These are phyloP conservation scores for Globisporangium spiculum DNA, from an alignment of 352 stramenopile species.

Conservation along the genomic window DNA sequence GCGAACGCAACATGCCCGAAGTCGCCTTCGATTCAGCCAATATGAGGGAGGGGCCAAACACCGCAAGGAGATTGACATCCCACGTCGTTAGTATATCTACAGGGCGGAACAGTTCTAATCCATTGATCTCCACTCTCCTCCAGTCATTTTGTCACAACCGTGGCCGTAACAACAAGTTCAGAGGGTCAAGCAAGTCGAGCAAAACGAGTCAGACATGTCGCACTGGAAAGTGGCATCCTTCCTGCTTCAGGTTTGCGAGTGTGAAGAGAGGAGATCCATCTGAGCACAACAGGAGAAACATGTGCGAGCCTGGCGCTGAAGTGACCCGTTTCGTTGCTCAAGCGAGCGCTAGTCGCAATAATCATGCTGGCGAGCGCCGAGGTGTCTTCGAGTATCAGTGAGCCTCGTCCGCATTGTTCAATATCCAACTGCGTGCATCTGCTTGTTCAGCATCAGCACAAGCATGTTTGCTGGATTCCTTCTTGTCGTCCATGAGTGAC, in stretches of 20 bases:
- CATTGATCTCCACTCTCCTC: conserved; percentile 10
- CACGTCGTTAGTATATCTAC: neutral
- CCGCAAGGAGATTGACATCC: conserved; percentile 3
- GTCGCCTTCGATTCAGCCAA: neutral
- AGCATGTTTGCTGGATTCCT: neutral
- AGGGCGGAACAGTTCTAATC: neutral
- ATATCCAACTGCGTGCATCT: neutral
- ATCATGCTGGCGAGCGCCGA: neutral
- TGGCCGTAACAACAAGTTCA: neutral
- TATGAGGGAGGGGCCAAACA: neutral
- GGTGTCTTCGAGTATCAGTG: neutral
- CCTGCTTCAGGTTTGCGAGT: neutral
- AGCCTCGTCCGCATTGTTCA: too few species aligned
- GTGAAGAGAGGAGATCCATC: neutral
- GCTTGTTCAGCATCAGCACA: too few species aligned
- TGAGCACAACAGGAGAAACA: neutral
- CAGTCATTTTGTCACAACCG: conserved; percentile 2
- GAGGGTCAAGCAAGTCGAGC: neutral
- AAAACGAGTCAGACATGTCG: conserved; percentile 9
- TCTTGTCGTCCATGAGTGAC: neutral
- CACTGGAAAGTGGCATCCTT: conserved; percentile 3
- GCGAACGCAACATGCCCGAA: neutral
- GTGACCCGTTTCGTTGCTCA: neutral
- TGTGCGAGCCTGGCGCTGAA: neutral
- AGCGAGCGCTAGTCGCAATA: neutral